Base-by-base conservation (phyloP, 495 filamentous ascomycete genomes). In the Hypoxylon perforatum region DNA sequence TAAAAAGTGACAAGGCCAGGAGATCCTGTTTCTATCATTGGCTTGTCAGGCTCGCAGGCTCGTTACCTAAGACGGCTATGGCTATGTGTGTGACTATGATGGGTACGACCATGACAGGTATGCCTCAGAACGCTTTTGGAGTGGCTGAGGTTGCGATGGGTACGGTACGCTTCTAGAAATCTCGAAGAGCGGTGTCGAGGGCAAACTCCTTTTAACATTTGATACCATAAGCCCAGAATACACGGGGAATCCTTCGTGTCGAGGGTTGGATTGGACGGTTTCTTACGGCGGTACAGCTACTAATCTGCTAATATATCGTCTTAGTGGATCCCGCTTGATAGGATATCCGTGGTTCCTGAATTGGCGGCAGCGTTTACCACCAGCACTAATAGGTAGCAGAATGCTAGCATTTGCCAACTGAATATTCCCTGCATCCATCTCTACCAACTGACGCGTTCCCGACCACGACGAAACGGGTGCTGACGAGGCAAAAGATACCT, bases 31-130 rank as follows among this genome's bases (percentile, higher is more conserved):
- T 15, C 57, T 21, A 48, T 42, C 52, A 57, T 57, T 57, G 48
- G 44, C 28, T 28, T 63, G 58, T n/a, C n/a, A n/a, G n/a, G n/a
- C n/a, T n/a, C n/a, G n/a, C n/a, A n/a, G n/a, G n/a, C n/a, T n/a
- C n/a, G n/a, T 68, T 68, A 68, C 65, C 65, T 68, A 68, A 68
- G 65, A 68, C 39, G 59, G 54, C 54, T 58, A 62, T 59, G 47
- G 35, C 25, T 36, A 47, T 15, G n/a, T n/a, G n/a, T n/a, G n/a
- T n/a, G n/a, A n/a, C n/a, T 33, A 33, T 10, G 30, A 33, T 33
- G 30, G 30, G 30, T 33, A 33, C 30, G 30, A 33, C 30, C 30
- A 33, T 33, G 30, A 33, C 6, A 23, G 5, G 19, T 18, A 46
- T 19, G 15, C n/a, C 41, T 44, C 17, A 5, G n/a, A n/a, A 45